Base-by-base conservation (phyloP, 495 filamentous ascomycete genomes). In the Rhypophila decipiens region DNA sequence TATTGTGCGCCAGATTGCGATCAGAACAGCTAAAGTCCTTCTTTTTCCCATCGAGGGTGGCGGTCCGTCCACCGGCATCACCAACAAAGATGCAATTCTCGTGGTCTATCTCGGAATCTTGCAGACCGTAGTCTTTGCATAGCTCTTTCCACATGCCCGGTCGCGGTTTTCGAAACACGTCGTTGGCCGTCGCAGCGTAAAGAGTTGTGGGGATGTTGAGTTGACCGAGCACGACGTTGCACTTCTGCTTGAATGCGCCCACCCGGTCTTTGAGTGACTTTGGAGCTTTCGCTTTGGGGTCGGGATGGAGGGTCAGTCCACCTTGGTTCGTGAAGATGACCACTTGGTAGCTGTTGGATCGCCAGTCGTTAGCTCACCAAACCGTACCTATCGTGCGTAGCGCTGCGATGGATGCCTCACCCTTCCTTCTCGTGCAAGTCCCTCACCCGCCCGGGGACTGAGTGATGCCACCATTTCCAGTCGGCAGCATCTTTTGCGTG, bases 401-500 rank as follows among this genome's bases (percentile, higher is more conserved):
- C 7, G 8, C 24, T 1, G n/a, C 10, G n/a, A 12, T 19, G 4
- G 9, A n/a, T 18, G 21, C 38, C 47, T 35, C 71, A 94, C 81
- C 86, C 88, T 59, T 88, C 79, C 24, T 76, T 67, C 12, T 61
- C 24, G 52, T 87, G 72, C 5, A 97, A 67, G 38, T 80, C 67
- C 43, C 74, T 76, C 8, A 98, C 51, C 11, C 65, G 76, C 0
- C 59, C 64, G 1, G 88, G 87, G 1, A 96, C 87, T 15, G 64
- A 75, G 9, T 66, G 37, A 59, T 95, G 72, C 90, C 90, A 97
- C 93, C 93, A 99, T 67, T 85, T 86, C 93, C 93, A 99, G 64
- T 97, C 93, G 3, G 72, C 65, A 0, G 80, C 74, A 49, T 80
- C 80, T 51, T 74, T 76, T 5, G 80, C 74, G 50, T 89, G 90